Evolutionary conservation across 1,284 basidiomycete genomes (phyloP).

Genomic region (Pseudozyma hubeiensis): DNA sequence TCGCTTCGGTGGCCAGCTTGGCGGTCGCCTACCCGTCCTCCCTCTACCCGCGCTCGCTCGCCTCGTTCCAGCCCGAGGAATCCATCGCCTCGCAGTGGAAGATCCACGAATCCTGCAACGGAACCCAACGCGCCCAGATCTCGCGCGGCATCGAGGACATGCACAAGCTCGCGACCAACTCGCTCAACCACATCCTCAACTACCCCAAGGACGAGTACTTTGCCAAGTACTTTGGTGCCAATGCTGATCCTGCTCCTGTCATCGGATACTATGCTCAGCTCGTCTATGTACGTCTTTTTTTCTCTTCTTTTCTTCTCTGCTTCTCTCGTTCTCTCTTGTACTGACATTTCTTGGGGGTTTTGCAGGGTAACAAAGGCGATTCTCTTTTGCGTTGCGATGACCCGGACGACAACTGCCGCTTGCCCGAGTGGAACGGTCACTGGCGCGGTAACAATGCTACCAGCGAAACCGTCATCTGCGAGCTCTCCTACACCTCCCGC

Average conservation of each 20-base stretch:
- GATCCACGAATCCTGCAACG: conserved; percentile 70
- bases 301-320: background rate
- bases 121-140: conserved; percentile 68
- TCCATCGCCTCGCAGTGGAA: conserved; percentile 48
- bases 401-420: conserved; percentile 68
- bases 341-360: background rate
- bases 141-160: conserved; percentile 67
- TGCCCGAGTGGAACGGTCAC: conserved; percentile 69
- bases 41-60: conserved; percentile 1
- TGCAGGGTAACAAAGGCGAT: conserved; percentile 37
- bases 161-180: conserved; percentile 61
- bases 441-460: conserved; percentile 71
- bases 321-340: too few species aligned
- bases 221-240: conserved; percentile 69
- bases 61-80: conserved; percentile 1
- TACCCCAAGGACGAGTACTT: conserved; percentile 67
- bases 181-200: conserved; percentile 67
- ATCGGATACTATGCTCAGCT: conserved; percentile 67
- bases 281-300: conserved; percentile 30
- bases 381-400: conserved; percentile 69
- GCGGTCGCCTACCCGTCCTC: conserved; percentile 7
- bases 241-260: conserved; percentile 55
- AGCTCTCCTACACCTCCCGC: conserved; percentile 47
- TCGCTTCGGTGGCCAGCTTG: background rate
- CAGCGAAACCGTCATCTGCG: conserved; percentile 69